A percentile compares a stretch with the other conserved stretches of the same genome.
phyloP scores from a whole-genome alignment of 139 green algal species.

The Auxenochlorella protothecoides region DNA sequence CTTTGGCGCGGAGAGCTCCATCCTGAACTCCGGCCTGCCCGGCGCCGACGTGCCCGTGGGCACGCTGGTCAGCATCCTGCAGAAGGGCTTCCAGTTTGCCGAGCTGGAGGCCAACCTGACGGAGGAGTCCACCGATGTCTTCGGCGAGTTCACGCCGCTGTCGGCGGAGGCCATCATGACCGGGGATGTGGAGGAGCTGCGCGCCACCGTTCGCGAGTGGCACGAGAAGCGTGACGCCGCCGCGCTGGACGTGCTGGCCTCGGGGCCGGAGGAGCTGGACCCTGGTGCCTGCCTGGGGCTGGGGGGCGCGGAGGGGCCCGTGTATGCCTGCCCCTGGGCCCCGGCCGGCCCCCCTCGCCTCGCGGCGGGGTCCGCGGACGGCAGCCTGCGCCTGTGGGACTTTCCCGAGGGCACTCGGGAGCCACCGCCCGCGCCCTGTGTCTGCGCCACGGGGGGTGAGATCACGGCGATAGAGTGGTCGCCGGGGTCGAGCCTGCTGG shows the following conservation, averaged over 20 bases:
- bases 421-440: too few species aligned
- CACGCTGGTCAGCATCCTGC: conserved; percentile 84
- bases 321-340: too few species aligned
- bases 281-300: not conserved
- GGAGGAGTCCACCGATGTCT: conserved; percentile 57
- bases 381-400: not conserved
- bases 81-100: conserved; percentile 95
- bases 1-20: conserved; percentile 79
- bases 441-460: conserved; percentile 38
- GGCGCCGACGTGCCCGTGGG: conserved; percentile 79
- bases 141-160: conserved; percentile 80
- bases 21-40: conserved; percentile 54
- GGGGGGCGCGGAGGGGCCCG: too few species aligned
- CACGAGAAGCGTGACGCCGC: not conserved
- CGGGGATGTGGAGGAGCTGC: conserved; percentile 77
- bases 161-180: conserved; percentile 76
- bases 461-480: conserved; percentile 92
- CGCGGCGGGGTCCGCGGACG: not conserved
- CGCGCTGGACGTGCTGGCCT: not conserved
- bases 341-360: too few species aligned
- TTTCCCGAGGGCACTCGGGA: not conserved
- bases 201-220: conserved; percentile 27
- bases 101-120: conserved; percentile 95
- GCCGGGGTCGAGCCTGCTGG: conserved; percentile 65
- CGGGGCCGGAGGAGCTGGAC: not conserved